A percentile compares a stretch with the other conserved stretches of the same genome.
These are phyloP conservation scores for Trichoderma gracile DNA, from an alignment of 2,329 filamentous ascomycete species.

Conservation along the genomic window DNA sequence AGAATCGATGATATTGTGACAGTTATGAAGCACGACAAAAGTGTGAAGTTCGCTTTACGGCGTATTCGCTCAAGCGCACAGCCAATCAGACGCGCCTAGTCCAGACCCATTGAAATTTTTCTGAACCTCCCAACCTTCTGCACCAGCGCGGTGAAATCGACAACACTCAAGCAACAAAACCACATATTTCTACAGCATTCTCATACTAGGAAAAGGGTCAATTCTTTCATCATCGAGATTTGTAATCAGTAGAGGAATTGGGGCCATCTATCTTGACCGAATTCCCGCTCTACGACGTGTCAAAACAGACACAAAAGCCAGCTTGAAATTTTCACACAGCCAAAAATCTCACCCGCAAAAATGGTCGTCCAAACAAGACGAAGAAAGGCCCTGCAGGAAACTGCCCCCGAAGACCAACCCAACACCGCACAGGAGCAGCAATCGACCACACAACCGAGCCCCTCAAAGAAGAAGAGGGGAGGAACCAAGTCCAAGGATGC, in stretches of 20 bases:
- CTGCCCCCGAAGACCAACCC: constrained; percentile 20
- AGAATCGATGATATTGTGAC: neutral
- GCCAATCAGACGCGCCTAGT: constrained; percentile 25
- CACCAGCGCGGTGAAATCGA: neutral
- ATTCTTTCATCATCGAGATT: too few relatives aligned
- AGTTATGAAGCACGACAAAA: neutral
- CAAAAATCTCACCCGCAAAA: constrained; percentile 13
- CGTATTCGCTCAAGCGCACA: constrained; percentile 3
- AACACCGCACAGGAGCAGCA: constrained; percentile 20
- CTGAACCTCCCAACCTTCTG: constrained; percentile 14
- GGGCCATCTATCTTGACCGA: too few relatives aligned
- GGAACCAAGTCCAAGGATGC: neutral
- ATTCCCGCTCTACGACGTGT: too few relatives aligned
- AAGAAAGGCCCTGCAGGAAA: constrained; percentile 35
- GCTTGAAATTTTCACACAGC: constrained; percentile 7
- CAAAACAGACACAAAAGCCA: neutral
- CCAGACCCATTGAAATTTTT: constrained; percentile 28
- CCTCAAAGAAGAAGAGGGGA: constrained; percentile 34
- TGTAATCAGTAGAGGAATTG: too few relatives aligned
- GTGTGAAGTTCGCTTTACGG: constrained; percentile 7
- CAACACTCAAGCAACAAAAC: constrained; percentile 4
- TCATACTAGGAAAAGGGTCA: too few relatives aligned
- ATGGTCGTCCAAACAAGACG: constrained; percentile 33
- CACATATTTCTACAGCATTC: too few relatives aligned
- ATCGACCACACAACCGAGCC: constrained; percentile 29